Percentiles rank a stretch among this genome's conserved stretches.
Conservation (phyloP, 2,329 filamentous ascomycete genomes). For the Trichothecium sympodiale region DNA sequence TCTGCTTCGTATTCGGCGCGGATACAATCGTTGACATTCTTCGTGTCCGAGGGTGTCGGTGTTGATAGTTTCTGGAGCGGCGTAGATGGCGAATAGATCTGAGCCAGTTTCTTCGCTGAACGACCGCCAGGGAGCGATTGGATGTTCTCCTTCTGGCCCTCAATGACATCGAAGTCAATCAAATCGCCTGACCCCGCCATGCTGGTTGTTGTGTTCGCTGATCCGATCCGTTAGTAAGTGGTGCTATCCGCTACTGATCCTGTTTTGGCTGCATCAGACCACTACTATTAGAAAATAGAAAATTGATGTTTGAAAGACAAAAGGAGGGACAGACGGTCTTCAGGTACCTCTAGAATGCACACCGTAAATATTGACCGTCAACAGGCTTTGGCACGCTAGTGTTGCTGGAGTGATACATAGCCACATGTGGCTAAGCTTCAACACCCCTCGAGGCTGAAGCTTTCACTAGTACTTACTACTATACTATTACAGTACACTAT, state of each 20-base stretch:
- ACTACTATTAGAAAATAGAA: too few relatives aligned
- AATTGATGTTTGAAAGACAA: too few relatives aligned
- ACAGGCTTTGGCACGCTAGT: too few relatives aligned
- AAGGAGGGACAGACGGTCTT: too few relatives aligned
- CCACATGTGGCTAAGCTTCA: too few relatives aligned
- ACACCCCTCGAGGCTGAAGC: too few relatives aligned
- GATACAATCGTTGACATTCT: slow-evolving; percentile 67
- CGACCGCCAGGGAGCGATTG: slow-evolving; percentile 79
- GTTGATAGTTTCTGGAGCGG: slow-evolving; percentile 46
- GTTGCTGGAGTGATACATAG: too few relatives aligned
- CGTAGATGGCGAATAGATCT: slow-evolving; percentile 57
- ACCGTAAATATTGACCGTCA: too few relatives aligned
- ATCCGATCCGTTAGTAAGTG: too few relatives aligned
- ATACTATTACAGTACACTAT: slow-evolving; percentile 6
- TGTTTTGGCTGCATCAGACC: neutral
- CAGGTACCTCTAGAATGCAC: too few relatives aligned
- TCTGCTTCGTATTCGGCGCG: slow-evolving; percentile 82
- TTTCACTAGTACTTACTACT: neutral
- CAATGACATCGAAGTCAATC: slow-evolving; percentile 82
- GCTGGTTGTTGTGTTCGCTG: slow-evolving; percentile 11
- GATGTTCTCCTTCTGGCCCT: slow-evolving; percentile 96
- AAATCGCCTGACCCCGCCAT: slow-evolving; percentile 42
- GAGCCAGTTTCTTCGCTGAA: slow-evolving; percentile 79
- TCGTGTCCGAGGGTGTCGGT: slow-evolving; percentile 59
- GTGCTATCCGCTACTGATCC: too few relatives aligned